phyloP scores from a whole-genome alignment of 495 filamentous ascomycete genomes.

The Sordaria brevicollis region DNA sequence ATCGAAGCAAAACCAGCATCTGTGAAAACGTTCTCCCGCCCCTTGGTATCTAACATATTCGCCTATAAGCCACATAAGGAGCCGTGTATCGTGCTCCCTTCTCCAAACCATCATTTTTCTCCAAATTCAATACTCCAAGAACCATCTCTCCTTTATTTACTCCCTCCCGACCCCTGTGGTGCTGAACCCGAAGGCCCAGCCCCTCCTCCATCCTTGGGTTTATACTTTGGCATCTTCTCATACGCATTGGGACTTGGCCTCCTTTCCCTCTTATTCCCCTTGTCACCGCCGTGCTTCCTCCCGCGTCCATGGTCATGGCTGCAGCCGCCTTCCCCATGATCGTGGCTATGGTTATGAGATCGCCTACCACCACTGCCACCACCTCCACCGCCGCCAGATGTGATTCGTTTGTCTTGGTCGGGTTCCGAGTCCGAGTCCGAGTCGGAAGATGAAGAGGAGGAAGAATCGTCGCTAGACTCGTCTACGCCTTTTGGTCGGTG shows the following conservation, averaged over 20 bases:
- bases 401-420: constrained; percentile 9
- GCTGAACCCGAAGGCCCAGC: background rate
- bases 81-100: background rate
- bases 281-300: constrained; percentile 20
- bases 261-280: constrained; percentile 36
- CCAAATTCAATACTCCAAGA: no score
- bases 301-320: constrained; percentile 24
- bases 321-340: constrained; percentile 29
- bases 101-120: background rate
- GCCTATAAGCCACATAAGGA: background rate
- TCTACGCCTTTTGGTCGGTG: constrained; percentile 72
- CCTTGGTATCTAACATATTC: background rate
- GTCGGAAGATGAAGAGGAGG: constrained; percentile 38
- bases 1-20: background rate
- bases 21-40: background rate
- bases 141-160: background rate
- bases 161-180: background rate
- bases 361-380: constrained; percentile 4
- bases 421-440: constrained; percentile 35
- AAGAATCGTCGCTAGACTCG: constrained; percentile 75
- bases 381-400: constrained; percentile 9
- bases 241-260: constrained; percentile 86
- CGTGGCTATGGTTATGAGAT: constrained; percentile 23
- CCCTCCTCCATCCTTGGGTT: constrained; percentile 16
- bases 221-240: constrained; percentile 73